Conservation (phyloP, 2,329 filamentous ascomycete species). For the Cercospora brassicicola region DNA sequence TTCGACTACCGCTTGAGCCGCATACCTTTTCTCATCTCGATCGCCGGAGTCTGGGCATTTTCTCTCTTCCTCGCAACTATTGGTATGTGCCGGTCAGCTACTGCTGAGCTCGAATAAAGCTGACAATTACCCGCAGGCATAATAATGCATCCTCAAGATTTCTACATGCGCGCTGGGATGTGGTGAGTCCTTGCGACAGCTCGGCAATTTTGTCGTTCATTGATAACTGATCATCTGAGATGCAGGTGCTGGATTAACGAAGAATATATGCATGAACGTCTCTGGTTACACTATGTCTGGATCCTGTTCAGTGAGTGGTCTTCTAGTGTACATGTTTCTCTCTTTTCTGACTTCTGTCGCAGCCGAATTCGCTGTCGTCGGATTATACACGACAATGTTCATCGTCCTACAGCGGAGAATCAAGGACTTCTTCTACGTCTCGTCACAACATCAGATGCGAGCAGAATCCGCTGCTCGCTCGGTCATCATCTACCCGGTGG, state of each 20-base stretch:
- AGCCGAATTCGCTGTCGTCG: constrained; percentile 52
- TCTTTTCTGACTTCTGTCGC: neutral
- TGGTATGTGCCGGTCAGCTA: neutral
- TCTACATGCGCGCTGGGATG: constrained; percentile 64
- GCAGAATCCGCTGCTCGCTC: constrained; percentile 49
- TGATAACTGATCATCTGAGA: neutral
- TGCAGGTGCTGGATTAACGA: constrained; percentile 60
- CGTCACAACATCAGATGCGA: constrained; percentile 36
- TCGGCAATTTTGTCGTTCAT: neutral
- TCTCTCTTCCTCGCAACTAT: constrained; percentile 58
- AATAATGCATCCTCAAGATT: constrained; percentile 44
- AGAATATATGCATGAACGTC: constrained; percentile 54
- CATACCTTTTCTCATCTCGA: constrained; percentile 50
- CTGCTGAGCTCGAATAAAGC: neutral
- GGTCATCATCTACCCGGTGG: constrained; percentile 63
- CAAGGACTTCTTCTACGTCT: constrained; percentile 21
- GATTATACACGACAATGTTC: constrained; percentile 47
- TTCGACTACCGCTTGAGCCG: constrained; percentile 55
- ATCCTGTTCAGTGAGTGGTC: constrained; percentile 49
- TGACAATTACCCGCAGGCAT: constrained; percentile 38
- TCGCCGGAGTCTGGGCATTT: constrained; percentile 59
- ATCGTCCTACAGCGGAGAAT: constrained; percentile 30
- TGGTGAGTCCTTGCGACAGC: constrained; percentile 45
- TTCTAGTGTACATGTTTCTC: neutral
- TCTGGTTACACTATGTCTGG: constrained; percentile 65